Conservation (phyloP, 768 basidiomycete genomes). For the Hypholoma sublateritium region DNA sequence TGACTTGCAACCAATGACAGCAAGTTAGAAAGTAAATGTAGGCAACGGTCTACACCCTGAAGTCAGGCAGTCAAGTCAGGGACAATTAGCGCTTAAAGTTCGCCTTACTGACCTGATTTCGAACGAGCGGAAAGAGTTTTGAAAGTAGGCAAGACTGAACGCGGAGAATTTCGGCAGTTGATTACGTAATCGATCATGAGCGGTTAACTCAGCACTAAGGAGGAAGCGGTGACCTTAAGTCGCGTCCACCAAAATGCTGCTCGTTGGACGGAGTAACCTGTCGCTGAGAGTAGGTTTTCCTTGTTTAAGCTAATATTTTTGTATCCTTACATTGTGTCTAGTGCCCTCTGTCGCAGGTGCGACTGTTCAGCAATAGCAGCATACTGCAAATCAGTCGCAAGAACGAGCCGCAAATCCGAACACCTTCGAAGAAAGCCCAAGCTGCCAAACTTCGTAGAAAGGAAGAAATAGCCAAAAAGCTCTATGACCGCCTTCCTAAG, state of each 20-base stretch:
- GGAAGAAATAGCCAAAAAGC: conserved; percentile 51
- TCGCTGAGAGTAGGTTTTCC: conserved; percentile 21
- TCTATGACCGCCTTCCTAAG: conserved; percentile 63
- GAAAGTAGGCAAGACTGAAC: conserved; percentile 24
- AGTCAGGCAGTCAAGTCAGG: neutral
- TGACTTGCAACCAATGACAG: conserved; percentile 27
- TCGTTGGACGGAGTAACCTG: conserved; percentile 27
- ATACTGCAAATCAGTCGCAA: conserved; percentile 44
- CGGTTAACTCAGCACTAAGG: conserved; percentile 16
- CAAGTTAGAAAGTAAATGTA: conserved; percentile 27
- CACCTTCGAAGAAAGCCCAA: conserved; percentile 70
- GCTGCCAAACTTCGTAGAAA: conserved; percentile 65
- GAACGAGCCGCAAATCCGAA: conserved; percentile 48
- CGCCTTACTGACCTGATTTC: conserved; percentile 32
- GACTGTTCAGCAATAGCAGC: conserved; percentile 55
- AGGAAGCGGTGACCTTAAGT: neutral
- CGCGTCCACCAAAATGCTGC: conserved; percentile 15
- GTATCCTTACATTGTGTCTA: neutral
- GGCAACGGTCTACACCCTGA: conserved; percentile 20
- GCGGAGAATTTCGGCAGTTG: conserved; percentile 46
- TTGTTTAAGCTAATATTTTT: neutral
- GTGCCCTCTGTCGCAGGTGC: conserved; percentile 17
- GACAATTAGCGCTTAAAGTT: neutral
- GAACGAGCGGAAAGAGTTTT: conserved; percentile 26
- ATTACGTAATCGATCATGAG: conserved; percentile 32